Evolutionary conservation across 2,329 filamentous ascomycete species (phyloP).

Genomic region (Colletotrichum navitas): DNA sequence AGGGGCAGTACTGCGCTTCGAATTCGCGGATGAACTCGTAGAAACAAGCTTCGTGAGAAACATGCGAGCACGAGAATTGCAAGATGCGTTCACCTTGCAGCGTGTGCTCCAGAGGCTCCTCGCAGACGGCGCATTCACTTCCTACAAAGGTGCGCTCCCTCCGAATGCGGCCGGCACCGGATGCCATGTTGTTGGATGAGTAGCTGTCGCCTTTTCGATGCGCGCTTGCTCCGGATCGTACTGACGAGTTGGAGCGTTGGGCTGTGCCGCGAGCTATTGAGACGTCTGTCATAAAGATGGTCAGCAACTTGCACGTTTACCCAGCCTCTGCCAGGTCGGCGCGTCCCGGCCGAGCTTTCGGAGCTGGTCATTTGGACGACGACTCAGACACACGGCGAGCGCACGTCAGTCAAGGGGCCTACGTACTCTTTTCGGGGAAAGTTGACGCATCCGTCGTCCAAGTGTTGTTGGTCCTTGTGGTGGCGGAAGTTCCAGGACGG

Average conservation of each 20-base stretch:
- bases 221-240: conserved; percentile 50
- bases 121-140: conserved; percentile 93
- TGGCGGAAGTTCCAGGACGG: conserved; percentile 39
- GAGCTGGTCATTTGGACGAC: not conserved
- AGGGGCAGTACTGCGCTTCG: conserved; percentile 93
- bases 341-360: not conserved
- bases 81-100: conserved; percentile 93
- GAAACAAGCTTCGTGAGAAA: conserved; percentile 97
- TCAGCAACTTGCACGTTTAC: conserved; percentile 17
- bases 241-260: conserved; percentile 51
- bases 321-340: not conserved
- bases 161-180: conserved; percentile 77
- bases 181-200: conserved; percentile 54
- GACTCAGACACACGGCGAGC: not conserved
- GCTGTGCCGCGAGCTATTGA: conserved; percentile 47
- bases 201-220: conserved; percentile 53
- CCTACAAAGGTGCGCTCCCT: conserved; percentile 96
- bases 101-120: conserved; percentile 96
- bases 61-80: conserved; percentile 96
- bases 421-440: conserved; percentile 58
- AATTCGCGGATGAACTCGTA: conserved; percentile 98
- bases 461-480: conserved; percentile 32
- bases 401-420: conserved; percentile 27
- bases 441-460: conserved; percentile 49
- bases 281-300: conserved; percentile 43